phyloP scores from a whole-genome alignment of 176 grass and related monocot species.

The Hsuehochloa calcarea region DNA sequence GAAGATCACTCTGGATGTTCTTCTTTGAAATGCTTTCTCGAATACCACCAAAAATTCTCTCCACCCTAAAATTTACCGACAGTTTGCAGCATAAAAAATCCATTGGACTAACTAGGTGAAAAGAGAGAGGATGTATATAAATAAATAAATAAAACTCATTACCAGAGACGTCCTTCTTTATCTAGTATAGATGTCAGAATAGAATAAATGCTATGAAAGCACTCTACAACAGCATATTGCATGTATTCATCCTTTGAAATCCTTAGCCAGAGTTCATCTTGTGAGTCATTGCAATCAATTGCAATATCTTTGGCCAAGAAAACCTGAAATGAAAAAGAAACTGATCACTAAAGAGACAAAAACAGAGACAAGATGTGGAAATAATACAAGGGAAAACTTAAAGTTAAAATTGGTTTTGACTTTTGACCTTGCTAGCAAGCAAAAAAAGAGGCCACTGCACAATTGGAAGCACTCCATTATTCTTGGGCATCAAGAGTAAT shows the following conservation, averaged over 20 bases:
- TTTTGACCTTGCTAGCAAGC: constrained; percentile 84
- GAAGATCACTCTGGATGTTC: constrained; percentile 39
- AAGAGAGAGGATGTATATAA: neutral
- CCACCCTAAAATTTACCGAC: constrained; percentile 62
- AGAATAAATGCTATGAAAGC: constrained; percentile 57
- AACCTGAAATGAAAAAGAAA: constrained; percentile 46
- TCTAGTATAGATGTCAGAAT: constrained; percentile 76
- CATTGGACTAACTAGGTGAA: constrained; percentile 1
- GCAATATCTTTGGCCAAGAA: constrained; percentile 95
- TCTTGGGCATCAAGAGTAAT: constrained; percentile 84
- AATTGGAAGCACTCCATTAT: constrained; percentile 61
- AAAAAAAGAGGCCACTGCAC: constrained; percentile 97
- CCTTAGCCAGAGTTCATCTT: constrained; percentile 80
- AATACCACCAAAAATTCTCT: constrained; percentile 60
- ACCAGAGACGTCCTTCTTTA: constrained; percentile 73
- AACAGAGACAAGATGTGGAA: neutral
- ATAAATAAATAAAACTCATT: constrained; percentile 13
- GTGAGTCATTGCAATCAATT: constrained; percentile 62
- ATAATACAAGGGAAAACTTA: neutral
- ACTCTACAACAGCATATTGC: constrained; percentile 83
- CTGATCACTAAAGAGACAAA: neutral
- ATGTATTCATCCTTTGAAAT: constrained; percentile 89
- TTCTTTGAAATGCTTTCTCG: constrained; percentile 52
- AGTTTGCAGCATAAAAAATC: constrained; percentile 12
- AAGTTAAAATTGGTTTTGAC: neutral